These are phyloP conservation scores for Pythium monospermum DNA, from an alignment of 352 stramenopile genomes.

Conservation along the genomic window DNA sequence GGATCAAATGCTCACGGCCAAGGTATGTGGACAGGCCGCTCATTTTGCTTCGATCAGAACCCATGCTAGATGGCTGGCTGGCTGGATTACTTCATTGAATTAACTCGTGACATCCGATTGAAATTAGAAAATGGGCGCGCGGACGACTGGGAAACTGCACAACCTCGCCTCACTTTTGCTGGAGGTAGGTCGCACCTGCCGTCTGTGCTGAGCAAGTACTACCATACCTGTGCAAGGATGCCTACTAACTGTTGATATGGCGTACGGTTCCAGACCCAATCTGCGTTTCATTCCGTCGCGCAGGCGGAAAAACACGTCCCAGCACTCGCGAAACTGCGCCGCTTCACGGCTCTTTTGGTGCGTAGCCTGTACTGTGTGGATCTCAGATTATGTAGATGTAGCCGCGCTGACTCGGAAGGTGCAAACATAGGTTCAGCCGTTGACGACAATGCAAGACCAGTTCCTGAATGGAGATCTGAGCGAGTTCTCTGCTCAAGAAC, in stretches of 20 bases:
- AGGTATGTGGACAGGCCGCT: no score
- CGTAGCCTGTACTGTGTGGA: neutral
- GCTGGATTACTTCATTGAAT: neutral
- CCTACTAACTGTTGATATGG: neutral
- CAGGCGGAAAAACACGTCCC: constrained; percentile 53
- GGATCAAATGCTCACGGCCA: constrained; percentile 39
- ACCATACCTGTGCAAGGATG: neutral
- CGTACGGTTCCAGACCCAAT: constrained; percentile 31
- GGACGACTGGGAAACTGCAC: constrained; percentile 10
- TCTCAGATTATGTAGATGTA: neutral
- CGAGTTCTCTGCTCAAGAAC: constrained; percentile 36
- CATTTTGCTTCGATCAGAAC: neutral
- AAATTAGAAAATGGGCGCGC: constrained; percentile 20
- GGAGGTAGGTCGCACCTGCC: constrained; percentile 13
- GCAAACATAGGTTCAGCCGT: constrained; percentile 38
- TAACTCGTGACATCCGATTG: neutral
- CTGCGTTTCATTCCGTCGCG: constrained; percentile 37
- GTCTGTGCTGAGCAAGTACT: neutral
- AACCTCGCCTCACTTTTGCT: constrained; percentile 17
- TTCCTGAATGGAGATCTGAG: constrained; percentile 37
- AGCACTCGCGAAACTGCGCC: constrained; percentile 42
- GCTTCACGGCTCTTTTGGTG: constrained; percentile 49
- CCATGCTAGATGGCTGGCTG: neutral
- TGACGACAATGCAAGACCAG: constrained; percentile 55
- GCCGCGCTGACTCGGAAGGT: neutral